Percentiles rank a stretch among this genome's conserved stretches.
phyloP scores from a whole-genome alignment of 257 asterid species.

The Lantana camara region DNA sequence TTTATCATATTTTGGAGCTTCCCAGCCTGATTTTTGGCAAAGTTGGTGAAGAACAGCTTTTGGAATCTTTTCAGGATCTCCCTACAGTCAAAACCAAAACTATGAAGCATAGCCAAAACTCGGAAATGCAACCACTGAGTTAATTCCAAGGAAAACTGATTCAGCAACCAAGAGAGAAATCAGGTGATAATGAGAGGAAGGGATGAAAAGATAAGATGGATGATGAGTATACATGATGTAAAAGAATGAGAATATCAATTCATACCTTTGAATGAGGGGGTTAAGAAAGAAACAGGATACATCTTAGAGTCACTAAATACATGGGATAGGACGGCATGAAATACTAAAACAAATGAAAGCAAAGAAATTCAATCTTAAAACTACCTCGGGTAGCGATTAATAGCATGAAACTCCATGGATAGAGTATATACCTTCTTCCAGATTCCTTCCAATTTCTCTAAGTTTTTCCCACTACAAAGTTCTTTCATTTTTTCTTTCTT shows the following conservation, averaged over 20 bases:
- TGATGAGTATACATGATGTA: constrained; percentile 7
- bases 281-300: constrained; percentile 9
- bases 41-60: constrained; percentile 98
- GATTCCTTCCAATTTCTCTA: constrained; percentile 84
- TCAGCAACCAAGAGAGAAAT: constrained; percentile 17
- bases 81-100: constrained; percentile 47
- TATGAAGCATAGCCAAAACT: constrained; percentile 14
- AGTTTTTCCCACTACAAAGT: constrained; percentile 61
- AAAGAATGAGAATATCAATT: neutral
- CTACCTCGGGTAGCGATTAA: constrained; percentile 19
- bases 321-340: constrained; percentile 10
- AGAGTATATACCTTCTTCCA: constrained; percentile 84
- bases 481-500: constrained; percentile 78
- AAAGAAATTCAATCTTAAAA: constrained; percentile 19
- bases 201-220: constrained; percentile 16
- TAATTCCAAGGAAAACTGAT: constrained; percentile 26
- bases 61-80: constrained; percentile 83
- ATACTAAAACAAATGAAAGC: constrained; percentile 26
- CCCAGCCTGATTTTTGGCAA: constrained; percentile 97
- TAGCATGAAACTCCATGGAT: constrained; percentile 21
- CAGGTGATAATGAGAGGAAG: neutral
- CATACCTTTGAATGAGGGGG: constrained; percentile 11
- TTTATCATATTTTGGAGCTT: constrained; percentile 86
- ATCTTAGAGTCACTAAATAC: constrained; percentile 11
- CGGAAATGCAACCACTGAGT: constrained; percentile 15